A percentile compares a stretch with the other conserved stretches of the same genome.
Evolutionary conservation across 495 filamentous ascomycete species (phyloP).

Genomic region (Aspergillus heteromorphus): DNA sequence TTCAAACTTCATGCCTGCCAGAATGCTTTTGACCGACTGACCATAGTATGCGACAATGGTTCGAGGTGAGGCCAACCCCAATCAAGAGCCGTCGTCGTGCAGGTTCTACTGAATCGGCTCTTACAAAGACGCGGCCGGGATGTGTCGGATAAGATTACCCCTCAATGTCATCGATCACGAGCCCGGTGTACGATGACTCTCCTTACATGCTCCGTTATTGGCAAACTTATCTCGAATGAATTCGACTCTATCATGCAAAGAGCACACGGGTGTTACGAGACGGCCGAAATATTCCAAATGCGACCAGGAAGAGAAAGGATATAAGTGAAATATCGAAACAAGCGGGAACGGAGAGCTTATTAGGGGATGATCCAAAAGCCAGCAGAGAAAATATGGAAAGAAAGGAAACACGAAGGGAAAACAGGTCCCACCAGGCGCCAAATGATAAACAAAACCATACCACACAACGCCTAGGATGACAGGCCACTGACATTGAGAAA

Average conservation of each 20-base stretch:
- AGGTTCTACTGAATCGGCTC: background rate
- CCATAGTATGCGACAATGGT: too few species aligned
- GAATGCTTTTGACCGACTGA: too few species aligned
- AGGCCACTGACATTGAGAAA: conserved; percentile 43
- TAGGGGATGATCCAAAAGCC: background rate
- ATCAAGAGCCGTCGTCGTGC: background rate
- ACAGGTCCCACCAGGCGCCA: conserved; percentile 9
- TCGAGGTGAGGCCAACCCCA: too few species aligned
- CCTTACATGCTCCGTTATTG: background rate
- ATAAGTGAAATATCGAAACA: background rate
- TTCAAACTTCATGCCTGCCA: too few species aligned
- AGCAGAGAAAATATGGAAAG: too few species aligned
- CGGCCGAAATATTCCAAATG: conserved; percentile 1
- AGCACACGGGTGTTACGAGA: conserved; percentile 4
- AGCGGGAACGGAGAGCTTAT: background rate
- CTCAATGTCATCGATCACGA: background rate
- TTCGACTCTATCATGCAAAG: conserved; percentile 17
- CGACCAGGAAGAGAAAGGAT: background rate
- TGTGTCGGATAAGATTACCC: background rate
- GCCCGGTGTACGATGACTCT: conserved; percentile 1
- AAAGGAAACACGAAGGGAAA: conserved; percentile 5
- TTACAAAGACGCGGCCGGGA: background rate
- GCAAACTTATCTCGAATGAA: background rate
- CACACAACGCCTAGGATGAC: conserved; percentile 15
- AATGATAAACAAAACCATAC: background rate